phyloP scores from a whole-genome alignment of 306 rosid genomes.

The Cicer bijugum region DNA sequence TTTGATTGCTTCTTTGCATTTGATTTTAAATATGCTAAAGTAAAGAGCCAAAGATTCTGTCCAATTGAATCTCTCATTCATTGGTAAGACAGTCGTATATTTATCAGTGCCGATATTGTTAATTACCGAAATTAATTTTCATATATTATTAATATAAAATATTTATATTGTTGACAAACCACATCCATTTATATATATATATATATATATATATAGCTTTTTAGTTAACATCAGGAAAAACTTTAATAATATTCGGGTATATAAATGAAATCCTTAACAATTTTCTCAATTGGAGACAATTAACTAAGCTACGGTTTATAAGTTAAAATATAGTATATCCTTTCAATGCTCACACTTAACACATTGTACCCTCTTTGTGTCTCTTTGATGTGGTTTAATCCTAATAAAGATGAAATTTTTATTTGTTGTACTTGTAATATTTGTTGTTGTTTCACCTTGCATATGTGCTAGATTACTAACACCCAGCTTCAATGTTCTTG shows the following conservation, averaged over 20 bases:
- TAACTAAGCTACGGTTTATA: background rate
- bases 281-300: background rate
- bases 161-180: too few relatives aligned
- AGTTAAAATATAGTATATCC: background rate
- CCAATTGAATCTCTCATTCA: background rate
- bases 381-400: background rate
- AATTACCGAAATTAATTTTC: background rate
- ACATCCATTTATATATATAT: too few relatives aligned
- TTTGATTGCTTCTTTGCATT: background rate
- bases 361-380: background rate
- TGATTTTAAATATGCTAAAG: background rate
- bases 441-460: constrained; percentile 6
- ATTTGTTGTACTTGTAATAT: background rate
- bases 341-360: background rate
- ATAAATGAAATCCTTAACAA: background rate
- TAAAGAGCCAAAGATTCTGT: background rate
- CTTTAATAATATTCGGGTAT: too few relatives aligned
- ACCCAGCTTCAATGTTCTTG: constrained; percentile 24
- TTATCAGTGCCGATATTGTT: background rate
- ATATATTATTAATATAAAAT: too few relatives aligned
- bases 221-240: too few relatives aligned
- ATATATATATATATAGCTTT: too few relatives aligned
- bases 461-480: background rate
- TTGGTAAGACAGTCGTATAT: background rate
- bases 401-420: constrained; percentile 1